These are phyloP conservation scores for Cordyceps cateniannulata DNA, from an alignment of 2,329 filamentous ascomycete genomes.

Conservation along the genomic window DNA sequence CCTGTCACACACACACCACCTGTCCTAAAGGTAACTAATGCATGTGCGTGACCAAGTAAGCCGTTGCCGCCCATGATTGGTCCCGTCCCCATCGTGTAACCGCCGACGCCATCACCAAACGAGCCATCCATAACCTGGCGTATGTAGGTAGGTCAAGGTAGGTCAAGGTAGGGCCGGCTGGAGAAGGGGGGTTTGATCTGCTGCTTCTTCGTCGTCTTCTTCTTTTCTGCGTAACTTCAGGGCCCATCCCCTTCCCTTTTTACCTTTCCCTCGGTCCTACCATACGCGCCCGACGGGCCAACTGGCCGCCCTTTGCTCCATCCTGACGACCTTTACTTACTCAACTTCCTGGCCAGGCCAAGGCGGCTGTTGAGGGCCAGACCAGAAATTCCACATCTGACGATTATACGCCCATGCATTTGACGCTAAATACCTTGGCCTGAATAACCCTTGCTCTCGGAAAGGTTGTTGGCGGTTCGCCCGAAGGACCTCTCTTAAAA, in stretches of 20 bases:
- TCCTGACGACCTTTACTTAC: neutral
- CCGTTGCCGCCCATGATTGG: slow-evolving; percentile 1
- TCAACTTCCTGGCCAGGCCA: neutral
- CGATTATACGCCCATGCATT: no score
- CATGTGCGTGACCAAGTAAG: neutral
- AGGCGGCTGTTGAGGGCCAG: no score
- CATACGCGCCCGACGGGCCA: neutral
- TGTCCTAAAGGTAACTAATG: neutral
- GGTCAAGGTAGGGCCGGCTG: neutral
- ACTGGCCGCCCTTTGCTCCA: no score
- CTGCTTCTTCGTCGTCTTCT: no score
- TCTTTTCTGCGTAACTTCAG: no score
- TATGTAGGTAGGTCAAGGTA: no score
- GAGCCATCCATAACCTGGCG: no score
- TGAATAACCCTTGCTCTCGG: no score
- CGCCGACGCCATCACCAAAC: slow-evolving; percentile 8
- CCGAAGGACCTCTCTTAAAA: neutral
- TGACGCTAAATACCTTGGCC: no score
- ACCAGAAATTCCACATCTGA: no score
- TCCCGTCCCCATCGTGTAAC: slow-evolving; percentile 10
- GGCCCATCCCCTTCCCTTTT: no score
- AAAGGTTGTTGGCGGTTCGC: no score
- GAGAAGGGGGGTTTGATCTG: neutral
- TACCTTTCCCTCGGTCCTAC: neutral
- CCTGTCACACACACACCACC: neutral